Conservation (phyloP, 2,329 filamentous ascomycete genomes). For the Clarireedia paspali region DNA sequence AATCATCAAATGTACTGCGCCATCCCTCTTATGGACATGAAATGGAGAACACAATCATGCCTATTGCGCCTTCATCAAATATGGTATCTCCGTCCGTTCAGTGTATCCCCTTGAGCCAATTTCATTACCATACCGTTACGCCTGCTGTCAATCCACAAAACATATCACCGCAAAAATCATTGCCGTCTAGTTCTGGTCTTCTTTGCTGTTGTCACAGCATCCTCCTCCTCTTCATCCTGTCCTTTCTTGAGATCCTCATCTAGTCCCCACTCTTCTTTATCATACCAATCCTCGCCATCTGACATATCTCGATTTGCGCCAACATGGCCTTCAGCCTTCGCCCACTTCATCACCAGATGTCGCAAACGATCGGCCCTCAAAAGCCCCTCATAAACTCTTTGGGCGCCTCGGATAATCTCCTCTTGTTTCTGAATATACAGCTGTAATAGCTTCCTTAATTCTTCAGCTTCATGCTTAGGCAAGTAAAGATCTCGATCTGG, state of each 20-base stretch:
- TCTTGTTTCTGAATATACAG: slow-evolving; percentile 82
- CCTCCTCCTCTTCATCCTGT: slow-evolving; percentile 75
- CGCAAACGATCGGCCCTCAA: slow-evolving; percentile 66
- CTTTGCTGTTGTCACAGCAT: slow-evolving; percentile 42
- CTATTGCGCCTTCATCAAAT: slow-evolving; percentile 5
- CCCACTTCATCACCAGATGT: slow-evolving; percentile 64
- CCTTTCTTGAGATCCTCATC: slow-evolving; percentile 72
- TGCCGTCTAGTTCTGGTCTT: slow-evolving; percentile 39
- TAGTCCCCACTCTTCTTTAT: slow-evolving; percentile 71
- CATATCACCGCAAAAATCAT: slow-evolving; percentile 10
- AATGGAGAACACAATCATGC: slow-evolving; percentile 6
- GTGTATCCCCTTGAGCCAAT: neutral
- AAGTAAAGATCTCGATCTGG: slow-evolving; percentile 66
- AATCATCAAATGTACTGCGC: neutral
- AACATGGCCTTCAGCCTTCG: slow-evolving; percentile 69
- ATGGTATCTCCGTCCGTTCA: slow-evolving; percentile 4
- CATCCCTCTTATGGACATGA: neutral
- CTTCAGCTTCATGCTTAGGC: slow-evolving; percentile 67
- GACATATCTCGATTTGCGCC: slow-evolving; percentile 63
- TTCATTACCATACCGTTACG: slow-evolving; percentile 6
- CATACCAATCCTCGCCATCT: slow-evolving; percentile 86
- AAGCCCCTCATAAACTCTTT: slow-evolving; percentile 61
- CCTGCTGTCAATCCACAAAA: neutral
- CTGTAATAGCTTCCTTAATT: slow-evolving; percentile 65
- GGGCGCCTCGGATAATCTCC: slow-evolving; percentile 66